Evolutionary conservation across 140 eudicot genomes (phyloP), one percentile per base, ranked within the genome.

Genomic region (Flaveria floridana): DNA sequence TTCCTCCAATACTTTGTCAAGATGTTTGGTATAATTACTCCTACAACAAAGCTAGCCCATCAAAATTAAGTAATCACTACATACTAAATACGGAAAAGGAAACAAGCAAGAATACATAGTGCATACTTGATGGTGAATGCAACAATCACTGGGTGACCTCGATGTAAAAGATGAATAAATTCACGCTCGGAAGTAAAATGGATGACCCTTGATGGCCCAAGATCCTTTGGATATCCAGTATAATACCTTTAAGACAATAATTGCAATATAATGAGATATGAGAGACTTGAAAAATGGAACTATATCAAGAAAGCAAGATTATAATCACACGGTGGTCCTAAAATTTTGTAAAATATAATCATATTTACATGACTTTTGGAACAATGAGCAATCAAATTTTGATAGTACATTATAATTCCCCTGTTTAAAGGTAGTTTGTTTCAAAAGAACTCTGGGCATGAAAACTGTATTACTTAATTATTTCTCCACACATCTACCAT

Each of bases 121-220:
- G 62, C 68, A 55, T 37, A 93, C 97, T 83, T 87, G 78, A 94
- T 86, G 13, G 99, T 94, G 80, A 90, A 94, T 13, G 97, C 97
- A 74, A 90, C 99, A 55, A 90, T 88, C 55, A 94, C 85, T 4
- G 92, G 99, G 79, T 83, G 83, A 68, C 97, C 96, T 84, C 87
- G 89, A 80, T 90, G 97, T 69, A 93, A 84, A 73, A 94, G 89
- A 86, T 90, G 96, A 57, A 94, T 88, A 81, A 94, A 91, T 63
- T 88, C 96, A 68, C 97, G 90, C 80, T 94, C 99, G 15, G 97
- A 94, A 61, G 97, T 82, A 71, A 94, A 94, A 85, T 90, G 96
- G 28, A 90, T 81, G 65, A 90, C 87, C 74, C 90, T 84, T 41
- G 99, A 90, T 25, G 89, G 92, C 72, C 97, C 99, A 69, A 88